Evolutionary conservation across 768 basidiomycete species (phyloP), one percentile per base, ranked within the genome.

Genomic region (Pisolithus sp.): DNA sequence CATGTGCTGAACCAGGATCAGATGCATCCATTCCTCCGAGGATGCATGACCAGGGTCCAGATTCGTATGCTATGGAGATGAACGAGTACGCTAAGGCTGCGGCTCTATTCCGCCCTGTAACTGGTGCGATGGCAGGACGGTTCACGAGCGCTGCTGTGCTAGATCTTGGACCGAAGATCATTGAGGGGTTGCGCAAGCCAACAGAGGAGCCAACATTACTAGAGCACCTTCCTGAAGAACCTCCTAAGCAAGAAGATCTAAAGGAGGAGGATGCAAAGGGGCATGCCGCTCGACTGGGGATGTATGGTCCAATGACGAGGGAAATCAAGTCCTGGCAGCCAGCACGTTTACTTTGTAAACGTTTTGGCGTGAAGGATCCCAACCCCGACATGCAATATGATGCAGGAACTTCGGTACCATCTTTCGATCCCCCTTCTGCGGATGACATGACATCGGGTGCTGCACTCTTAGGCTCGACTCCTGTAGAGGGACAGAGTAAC

Each of bases 351-450:
- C 71, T 99, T 23, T 97, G 93, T 71, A 96, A 95, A 67, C 81
- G 95, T 30, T 97, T 98, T 66, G 87, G 89, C 0, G 88, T 98
- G 34, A 87, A 84, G 61, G 91, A 93, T 57, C 94, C 94, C 0
- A 77, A 90, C 59, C 82, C 82, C 53, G 82, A 80, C 18, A 57
- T 71, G 38, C 65, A 71, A 34, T 50, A 60, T 10, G 71, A 75
- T 44, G 65, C 65, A 17, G 62, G 59, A 26, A 37, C 64, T 47
- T 56, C 67, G 44, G 50, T 56, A 13, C 57, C 54, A 40, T 39
- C 30, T 30, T 28, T 52, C 23, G 55, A 53, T 4, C 34, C 26
- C n/a, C 46, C 44, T 37, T 31, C 52, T 13, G 53, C 42, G 17
- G 7, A 20, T 7, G 41, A 21, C 6, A 28, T 10, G 24, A 26